Conservation (phyloP, 2,329 filamentous ascomycete species). For the Dactylellina drechsleri region DNA sequence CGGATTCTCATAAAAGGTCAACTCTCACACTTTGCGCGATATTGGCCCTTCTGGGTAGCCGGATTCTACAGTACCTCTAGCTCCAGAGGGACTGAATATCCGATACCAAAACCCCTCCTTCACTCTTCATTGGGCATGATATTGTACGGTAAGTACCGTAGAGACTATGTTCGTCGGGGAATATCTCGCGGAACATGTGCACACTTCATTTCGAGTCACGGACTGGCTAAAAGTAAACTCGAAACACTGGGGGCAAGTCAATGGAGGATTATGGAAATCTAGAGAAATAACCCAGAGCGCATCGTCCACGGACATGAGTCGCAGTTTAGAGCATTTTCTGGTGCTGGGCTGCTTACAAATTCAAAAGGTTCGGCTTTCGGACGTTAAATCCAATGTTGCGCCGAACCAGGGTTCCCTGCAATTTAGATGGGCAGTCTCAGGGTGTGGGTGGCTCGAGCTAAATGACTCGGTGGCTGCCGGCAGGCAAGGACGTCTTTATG, state of each 20-base stretch:
- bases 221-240: constrained; percentile 53
- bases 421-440: not conserved
- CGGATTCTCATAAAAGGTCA: constrained; percentile 41
- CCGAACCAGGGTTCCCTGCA: constrained; percentile 50
- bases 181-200: too few relatives aligned
- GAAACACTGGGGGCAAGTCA: constrained; percentile 50
- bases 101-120: too few relatives aligned
- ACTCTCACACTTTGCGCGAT: not conserved
- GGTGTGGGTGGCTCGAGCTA: constrained; percentile 37
- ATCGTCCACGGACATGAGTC: constrained; percentile 20
- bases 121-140: too few relatives aligned
- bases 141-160: too few relatives aligned
- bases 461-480: constrained; percentile 28
- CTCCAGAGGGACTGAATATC: too few relatives aligned
- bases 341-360: constrained; percentile 46
- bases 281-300: constrained; percentile 18
- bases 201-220: constrained; percentile 2
- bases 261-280: constrained; percentile 45
- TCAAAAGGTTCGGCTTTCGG: constrained; percentile 54
- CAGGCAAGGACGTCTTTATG: not conserved
- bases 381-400: constrained; percentile 53
- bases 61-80: too few relatives aligned
- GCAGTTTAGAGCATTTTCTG: constrained; percentile 6
- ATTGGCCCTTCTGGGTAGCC: too few relatives aligned
- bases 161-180: too few relatives aligned